Conservation (phyloP, 1,284 basidiomycete genomes). For the Pholiota adiposa region DNA sequence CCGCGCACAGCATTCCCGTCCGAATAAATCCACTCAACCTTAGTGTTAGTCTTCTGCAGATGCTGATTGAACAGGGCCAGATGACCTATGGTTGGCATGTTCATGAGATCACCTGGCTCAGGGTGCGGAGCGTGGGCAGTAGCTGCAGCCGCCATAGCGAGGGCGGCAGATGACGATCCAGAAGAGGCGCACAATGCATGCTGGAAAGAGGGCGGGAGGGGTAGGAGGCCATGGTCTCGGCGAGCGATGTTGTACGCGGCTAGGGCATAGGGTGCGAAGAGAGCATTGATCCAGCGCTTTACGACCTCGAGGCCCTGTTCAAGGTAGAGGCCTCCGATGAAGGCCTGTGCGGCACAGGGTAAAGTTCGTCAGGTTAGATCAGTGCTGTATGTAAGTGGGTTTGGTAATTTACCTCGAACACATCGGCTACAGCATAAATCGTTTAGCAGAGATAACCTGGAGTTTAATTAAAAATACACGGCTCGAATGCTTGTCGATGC, state of each 20-base stretch:
- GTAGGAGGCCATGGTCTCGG: constrained; percentile 61
- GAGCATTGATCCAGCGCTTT: constrained; percentile 57
- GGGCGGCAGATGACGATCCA: constrained; percentile 27
- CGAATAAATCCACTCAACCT: constrained; percentile 71
- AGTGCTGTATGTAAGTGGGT: not conserved
- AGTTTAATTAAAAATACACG: constrained; percentile 19
- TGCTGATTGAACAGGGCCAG: constrained; percentile 78
- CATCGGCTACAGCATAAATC: constrained; percentile 56
- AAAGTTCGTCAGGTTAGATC: constrained; percentile 6
- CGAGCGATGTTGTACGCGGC: constrained; percentile 67
- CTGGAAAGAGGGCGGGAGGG: constrained; percentile 23
- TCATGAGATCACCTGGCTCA: constrained; percentile 18
- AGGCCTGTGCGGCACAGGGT: constrained; percentile 50
- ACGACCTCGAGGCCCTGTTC: constrained; percentile 66
- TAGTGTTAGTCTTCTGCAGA: constrained; percentile 57
- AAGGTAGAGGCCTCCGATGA: constrained; percentile 71
- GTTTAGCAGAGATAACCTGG: constrained; percentile 5
- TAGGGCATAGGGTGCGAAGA: constrained; percentile 64
- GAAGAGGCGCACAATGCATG: constrained; percentile 16
- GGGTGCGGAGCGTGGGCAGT: constrained; percentile 12
- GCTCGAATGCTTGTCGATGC: constrained; percentile 71
- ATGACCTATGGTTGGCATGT: constrained; percentile 55
- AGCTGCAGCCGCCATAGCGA: constrained; percentile 20
- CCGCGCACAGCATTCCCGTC: constrained; percentile 36
- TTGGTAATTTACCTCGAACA: constrained; percentile 63